Base-by-base conservation (phyloP, 495 filamentous ascomycete species). In the Chaetomium fimeti region DNA sequence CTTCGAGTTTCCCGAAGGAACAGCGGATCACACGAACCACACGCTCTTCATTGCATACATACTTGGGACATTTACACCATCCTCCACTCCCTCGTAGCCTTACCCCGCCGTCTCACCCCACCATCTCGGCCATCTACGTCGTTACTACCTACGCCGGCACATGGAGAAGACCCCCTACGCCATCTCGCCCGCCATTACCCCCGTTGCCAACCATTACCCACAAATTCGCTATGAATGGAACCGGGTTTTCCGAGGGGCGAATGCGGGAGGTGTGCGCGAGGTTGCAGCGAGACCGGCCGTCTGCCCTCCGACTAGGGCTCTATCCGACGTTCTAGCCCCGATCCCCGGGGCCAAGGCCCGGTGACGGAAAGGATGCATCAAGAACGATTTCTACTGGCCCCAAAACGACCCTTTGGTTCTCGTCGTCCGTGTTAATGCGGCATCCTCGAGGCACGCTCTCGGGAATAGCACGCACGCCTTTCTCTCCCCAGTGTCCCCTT, bases 381-480 rank as follows among this genome's bases (percentile, higher is more conserved):
- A 48, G 16, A 32, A 32, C 12, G 15, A 22, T 29, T 58, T 40
- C 29, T n/a, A 58, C 22, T 58, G 56, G 48, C n/a, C 43, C 40
- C 40, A 1, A 18, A 15, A 18, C 45, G 0, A n/a, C 8, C 18
- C 20, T 49, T 49, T 11, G 2, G 45, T 5, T 18, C 8, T 49
- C 18, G 45, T 1, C 25, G 47, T 25, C 25, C 8, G 51, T 54
- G 27, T 16, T 16, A 18, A 25, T 42, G 57, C 27, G n/a, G 36
- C 28, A 32, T 36, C 6, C 32, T 36, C 32, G 32, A 36, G 12
- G 43, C 43, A 55, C 28, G 52, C 28, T 54, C 6, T 16, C 64
- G 64, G 64, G 64, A 57, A 66, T 61, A 66, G 57, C 57, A 42
- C 16, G 16, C 60, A 43, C 5, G 32, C 45, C 45, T 20, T 29